Percentiles rank a stretch among this genome's conserved stretches.
Conservation (phyloP, 768 basidiomycete genomes). For the Zangia roseola region DNA sequence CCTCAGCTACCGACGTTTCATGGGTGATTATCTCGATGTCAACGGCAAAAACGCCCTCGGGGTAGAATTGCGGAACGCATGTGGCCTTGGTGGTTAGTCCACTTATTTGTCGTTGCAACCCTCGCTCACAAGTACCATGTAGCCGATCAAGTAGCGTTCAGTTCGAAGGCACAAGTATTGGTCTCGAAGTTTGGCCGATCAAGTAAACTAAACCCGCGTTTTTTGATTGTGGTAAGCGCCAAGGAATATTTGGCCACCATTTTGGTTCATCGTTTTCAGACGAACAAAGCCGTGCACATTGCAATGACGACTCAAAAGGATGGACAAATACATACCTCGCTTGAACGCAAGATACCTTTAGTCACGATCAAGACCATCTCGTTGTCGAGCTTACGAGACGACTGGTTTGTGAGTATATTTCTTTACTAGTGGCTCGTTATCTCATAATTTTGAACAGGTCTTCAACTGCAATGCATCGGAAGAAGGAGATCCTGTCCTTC, state of each 20-base stretch:
- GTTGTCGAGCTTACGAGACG: slow-evolving; percentile 88
- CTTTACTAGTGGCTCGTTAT: not conserved
- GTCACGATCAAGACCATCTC: slow-evolving; percentile 84
- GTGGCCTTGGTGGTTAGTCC: slow-evolving; percentile 68
- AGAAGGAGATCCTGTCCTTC: slow-evolving; percentile 93
- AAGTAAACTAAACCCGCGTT: slow-evolving; percentile 89
- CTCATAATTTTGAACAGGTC: slow-evolving; percentile 45
- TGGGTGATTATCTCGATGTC: slow-evolving; percentile 94
- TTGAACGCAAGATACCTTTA: slow-evolving; percentile 89
- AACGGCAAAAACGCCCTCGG: slow-evolving; percentile 81
- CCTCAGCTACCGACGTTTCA: slow-evolving; percentile 89
- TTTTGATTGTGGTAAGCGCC: slow-evolving; percentile 76
- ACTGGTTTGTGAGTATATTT: slow-evolving; percentile 75
- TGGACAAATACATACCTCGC: slow-evolving; percentile 51
- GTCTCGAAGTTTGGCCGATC: slow-evolving; percentile 85
- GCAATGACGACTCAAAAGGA: slow-evolving; percentile 60
- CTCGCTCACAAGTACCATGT: slow-evolving; percentile 5
- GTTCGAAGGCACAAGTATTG: slow-evolving; percentile 74
- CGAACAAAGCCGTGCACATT: slow-evolving; percentile 78
- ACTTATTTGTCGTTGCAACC: not conserved
- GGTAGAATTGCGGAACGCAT: slow-evolving; percentile 67
- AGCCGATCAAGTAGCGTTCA: slow-evolving; percentile 84
- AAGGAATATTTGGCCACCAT: not conserved
- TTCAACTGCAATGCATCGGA: slow-evolving; percentile 79
- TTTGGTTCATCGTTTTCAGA: slow-evolving; percentile 13